Evolutionary conservation across 768 basidiomycete genomes (phyloP).

Genomic region (Mycena venus): DNA sequence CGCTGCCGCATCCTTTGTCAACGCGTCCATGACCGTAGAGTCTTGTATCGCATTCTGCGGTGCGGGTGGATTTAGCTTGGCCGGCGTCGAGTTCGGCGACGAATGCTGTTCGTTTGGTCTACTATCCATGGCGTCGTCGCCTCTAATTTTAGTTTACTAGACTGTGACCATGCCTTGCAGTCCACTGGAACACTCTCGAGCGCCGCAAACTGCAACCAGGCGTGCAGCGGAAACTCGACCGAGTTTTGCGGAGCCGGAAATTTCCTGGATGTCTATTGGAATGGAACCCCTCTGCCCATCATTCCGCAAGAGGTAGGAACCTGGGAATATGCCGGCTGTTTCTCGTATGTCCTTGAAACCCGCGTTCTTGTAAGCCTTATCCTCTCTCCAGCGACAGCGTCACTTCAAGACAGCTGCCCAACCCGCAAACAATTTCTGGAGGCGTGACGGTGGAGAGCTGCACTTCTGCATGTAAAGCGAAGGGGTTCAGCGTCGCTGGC

Average conservation of each 20-base stretch:
- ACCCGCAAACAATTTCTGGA: constrained; percentile 36
- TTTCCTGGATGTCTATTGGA: constrained; percentile 60
- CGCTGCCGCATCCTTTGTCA: constrained; percentile 48
- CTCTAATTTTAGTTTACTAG: constrained; percentile 35
- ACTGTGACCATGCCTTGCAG: constrained; percentile 57
- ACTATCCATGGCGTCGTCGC: not conserved
- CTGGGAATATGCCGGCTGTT: constrained; percentile 67
- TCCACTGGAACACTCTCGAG: constrained; percentile 41
- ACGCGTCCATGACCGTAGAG: constrained; percentile 61
- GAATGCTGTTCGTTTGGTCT: constrained; percentile 61
- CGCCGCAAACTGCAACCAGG: constrained; percentile 52
- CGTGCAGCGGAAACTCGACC: constrained; percentile 57
- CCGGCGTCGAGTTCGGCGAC: constrained; percentile 64
- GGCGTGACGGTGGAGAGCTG: constrained; percentile 56
- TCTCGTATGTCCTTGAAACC: constrained; percentile 46
- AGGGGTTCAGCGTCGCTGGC: constrained; percentile 56
- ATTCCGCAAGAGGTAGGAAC: constrained; percentile 56
- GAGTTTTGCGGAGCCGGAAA: constrained; percentile 60
- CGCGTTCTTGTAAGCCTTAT: not conserved
- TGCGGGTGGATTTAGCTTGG: constrained; percentile 51
- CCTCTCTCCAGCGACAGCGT: constrained; percentile 21
- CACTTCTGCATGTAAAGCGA: constrained; percentile 52
- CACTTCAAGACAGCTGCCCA: constrained; percentile 9
- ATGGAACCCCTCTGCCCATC: constrained; percentile 52
- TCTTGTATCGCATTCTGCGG: constrained; percentile 36